phyloP scores from a whole-genome alignment of 2,329 filamentous ascomycete species.

The Cladorrhinum sp. region DNA sequence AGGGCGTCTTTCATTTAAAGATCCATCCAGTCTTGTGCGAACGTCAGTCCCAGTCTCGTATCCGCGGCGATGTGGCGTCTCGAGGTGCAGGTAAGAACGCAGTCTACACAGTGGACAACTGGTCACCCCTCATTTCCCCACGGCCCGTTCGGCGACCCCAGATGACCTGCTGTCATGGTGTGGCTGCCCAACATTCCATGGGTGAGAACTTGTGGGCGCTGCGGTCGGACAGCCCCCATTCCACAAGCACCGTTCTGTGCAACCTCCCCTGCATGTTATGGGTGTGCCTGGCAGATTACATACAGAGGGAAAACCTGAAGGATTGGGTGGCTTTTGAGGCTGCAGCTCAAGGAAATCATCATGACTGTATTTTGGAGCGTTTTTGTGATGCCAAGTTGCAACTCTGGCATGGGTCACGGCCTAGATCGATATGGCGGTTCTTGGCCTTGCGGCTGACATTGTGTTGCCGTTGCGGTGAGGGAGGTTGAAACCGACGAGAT shows the following conservation, averaged over 20 bases:
- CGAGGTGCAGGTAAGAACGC: neutral
- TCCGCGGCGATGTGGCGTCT: neutral
- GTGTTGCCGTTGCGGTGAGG: neutral
- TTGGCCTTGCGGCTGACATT: neutral
- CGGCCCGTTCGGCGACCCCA: neutral
- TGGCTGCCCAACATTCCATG: neutral
- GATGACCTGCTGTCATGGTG: neutral
- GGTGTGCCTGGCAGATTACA: neutral
- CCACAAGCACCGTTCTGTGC: no score
- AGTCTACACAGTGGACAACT: no score
- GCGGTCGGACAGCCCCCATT: neutral
- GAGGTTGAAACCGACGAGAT: neutral
- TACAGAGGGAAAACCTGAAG: neutral
- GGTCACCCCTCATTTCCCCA: constrained; percentile 6
- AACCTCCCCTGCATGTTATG: neutral
- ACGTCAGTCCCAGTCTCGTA: neutral
- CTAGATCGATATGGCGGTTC: no score
- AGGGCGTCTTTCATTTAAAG: neutral
- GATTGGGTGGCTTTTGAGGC: no score
- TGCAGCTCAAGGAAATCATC: no score
- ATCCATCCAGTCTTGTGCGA: neutral
- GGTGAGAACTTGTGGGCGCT: neutral
- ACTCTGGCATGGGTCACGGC: no score
- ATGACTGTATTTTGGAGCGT: no score
- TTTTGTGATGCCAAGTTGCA: no score